Evolutionary conservation across 2,329 filamentous ascomycete species (phyloP).

Genomic region (Exophiala calicioides): DNA sequence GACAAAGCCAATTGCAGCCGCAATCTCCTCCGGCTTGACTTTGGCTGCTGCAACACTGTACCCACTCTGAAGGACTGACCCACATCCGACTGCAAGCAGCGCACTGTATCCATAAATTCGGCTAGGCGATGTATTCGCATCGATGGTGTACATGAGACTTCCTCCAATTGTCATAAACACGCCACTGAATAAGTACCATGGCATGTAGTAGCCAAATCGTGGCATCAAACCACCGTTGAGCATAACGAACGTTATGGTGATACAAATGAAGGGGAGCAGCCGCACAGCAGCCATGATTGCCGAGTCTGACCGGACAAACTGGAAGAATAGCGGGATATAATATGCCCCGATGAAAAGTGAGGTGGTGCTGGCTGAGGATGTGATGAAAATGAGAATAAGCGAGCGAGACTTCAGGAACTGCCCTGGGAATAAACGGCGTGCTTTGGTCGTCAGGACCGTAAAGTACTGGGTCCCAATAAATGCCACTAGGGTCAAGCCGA

Average conservation of each 20-base stretch:
- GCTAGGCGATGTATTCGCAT: conserved; percentile 19
- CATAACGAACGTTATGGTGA: conserved; percentile 30
- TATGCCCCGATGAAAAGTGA: conserved; percentile 48
- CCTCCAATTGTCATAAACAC: background rate
- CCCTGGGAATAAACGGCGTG: conserved; percentile 52
- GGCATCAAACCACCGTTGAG: conserved; percentile 29
- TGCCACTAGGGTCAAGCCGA: conserved; percentile 45
- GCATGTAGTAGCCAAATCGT: conserved; percentile 31
- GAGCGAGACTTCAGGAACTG: conserved; percentile 45
- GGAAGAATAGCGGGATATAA: conserved; percentile 58
- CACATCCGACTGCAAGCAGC: conserved; percentile 30
- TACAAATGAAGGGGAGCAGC: conserved; percentile 37
- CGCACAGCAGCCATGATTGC: conserved; percentile 36
- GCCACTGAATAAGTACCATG: conserved; percentile 29
- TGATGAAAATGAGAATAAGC: conserved; percentile 47
- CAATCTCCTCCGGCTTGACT: conserved; percentile 1
- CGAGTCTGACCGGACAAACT: conserved; percentile 50
- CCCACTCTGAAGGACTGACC: conserved; percentile 25
- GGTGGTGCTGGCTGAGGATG: conserved; percentile 40
- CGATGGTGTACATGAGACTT: conserved; percentile 18
- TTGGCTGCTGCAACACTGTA: conserved; percentile 25
- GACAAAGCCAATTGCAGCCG: conserved; percentile 1
- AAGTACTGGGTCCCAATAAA: conserved; percentile 52
- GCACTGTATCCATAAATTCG: conserved; percentile 33
- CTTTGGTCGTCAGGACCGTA: conserved; percentile 46